A percentile compares a stretch with the other conserved stretches of the same genome.
phyloP scores from a whole-genome alignment of 208 protist species.

The Acanthamoeba healyi region DNA sequence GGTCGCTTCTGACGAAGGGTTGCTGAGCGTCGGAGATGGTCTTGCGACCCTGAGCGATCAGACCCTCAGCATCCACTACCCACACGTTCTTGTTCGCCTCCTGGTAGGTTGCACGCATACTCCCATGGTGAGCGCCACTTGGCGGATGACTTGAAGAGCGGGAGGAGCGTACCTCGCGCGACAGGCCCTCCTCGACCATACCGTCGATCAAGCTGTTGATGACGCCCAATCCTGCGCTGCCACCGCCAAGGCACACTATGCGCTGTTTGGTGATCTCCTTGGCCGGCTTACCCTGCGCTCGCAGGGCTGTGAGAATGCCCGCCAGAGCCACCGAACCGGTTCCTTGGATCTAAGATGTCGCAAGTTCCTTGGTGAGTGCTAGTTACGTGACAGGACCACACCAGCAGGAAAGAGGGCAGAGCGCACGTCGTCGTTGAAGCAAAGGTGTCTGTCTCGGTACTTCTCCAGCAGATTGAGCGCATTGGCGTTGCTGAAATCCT shows the following conservation, averaged over 20 bases:
- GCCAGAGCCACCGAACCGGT: conserved; percentile 95
- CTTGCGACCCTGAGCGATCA: conserved; percentile 89
- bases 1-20: conserved; percentile 73
- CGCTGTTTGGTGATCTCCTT: conserved; percentile 80
- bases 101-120: conserved; percentile 77
- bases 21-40: conserved; percentile 78
- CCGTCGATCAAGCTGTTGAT: conserved; percentile 93
- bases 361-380: no score
- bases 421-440: conserved; percentile 99
- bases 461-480: conserved; percentile 95
- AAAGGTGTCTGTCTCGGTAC: conserved; percentile 94
- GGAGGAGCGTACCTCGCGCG: conserved; percentile 86
- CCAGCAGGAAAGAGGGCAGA: no score
- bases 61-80: conserved; percentile 74
- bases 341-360: no score
- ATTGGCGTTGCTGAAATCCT: conserved; percentile 97
- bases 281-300: conserved; percentile 16
- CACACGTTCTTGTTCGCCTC: conserved; percentile 93
- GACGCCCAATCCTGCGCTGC: conserved; percentile 85
- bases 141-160: conserved; percentile 38
- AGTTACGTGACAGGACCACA: no score
- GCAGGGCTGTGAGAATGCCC: conserved; percentile 83
- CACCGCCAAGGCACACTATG: conserved; percentile 91
- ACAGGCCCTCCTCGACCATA: conserved; percentile 90
- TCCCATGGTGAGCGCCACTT: conserved; percentile 81